Evolutionary conservation across 306 rosid genomes (phyloP).

Genomic region (Calophaca sinica): DNA sequence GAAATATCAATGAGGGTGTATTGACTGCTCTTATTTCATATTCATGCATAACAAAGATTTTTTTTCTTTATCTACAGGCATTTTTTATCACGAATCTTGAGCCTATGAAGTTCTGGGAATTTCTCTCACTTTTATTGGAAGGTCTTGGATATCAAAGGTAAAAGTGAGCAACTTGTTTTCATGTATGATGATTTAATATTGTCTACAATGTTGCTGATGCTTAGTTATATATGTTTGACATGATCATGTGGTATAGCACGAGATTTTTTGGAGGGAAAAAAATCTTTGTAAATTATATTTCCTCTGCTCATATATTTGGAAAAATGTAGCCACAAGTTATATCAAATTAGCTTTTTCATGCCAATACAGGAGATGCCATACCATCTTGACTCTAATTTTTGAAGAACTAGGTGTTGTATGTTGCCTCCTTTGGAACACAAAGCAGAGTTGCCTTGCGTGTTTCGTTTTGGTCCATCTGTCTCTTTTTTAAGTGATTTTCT

Average conservation of each 20-base stretch:
- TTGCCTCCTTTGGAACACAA: conserved; percentile 20
- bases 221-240: conserved; percentile 34
- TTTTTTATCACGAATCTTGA: conserved; percentile 83
- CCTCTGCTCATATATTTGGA: conserved; percentile 31
- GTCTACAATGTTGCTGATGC: conserved; percentile 33
- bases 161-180: conserved; percentile 44
- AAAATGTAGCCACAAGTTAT: conserved; percentile 7
- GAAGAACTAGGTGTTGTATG: conserved; percentile 15
- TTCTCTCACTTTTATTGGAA: conserved; percentile 62
- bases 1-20: conserved; percentile 25
- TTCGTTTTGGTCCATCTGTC: conserved; percentile 9
- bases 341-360: conserved; percentile 35
- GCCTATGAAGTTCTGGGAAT: conserved; percentile 80
- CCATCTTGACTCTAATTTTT: conserved; percentile 11
- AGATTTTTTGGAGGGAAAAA: conserved; percentile 20
- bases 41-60: conserved; percentile 36
- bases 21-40: conserved; percentile 43
- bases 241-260: conserved; percentile 19
- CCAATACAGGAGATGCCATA: conserved; percentile 22
- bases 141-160: conserved; percentile 89
- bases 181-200: conserved; percentile 28
- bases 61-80: conserved; percentile 61
- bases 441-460: background rate
- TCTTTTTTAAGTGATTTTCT: conserved; percentile 35
- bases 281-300: conserved; percentile 21